Conservation (phyloP, 768 basidiomycete species). For the Boletus barrowsii region DNA sequence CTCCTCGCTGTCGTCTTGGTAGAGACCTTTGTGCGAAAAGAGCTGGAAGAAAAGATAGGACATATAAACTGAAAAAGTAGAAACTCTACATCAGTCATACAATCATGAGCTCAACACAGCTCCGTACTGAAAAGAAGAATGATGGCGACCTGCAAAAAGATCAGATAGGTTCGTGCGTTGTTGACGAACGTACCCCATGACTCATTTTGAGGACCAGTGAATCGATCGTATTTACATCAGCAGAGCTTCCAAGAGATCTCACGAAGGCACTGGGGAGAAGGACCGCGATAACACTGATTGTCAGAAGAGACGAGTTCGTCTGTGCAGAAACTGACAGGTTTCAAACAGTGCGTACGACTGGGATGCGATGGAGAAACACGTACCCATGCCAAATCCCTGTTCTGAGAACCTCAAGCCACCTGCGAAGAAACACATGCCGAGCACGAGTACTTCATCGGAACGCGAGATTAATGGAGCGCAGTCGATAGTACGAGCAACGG, state of each 20-base stretch:
- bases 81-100: background rate
- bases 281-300: conserved; percentile 76
- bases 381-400: conserved; percentile 73
- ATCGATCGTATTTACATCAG: conserved; percentile 21
- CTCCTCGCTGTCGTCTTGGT: conserved; percentile 43
- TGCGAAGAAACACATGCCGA: conserved; percentile 84
- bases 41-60: conserved; percentile 80
- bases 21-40: conserved; percentile 73
- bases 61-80: conserved; percentile 53
- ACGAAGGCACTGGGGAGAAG: conserved; percentile 76
- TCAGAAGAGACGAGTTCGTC: conserved; percentile 69
- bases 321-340: conserved; percentile 58
- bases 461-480: background rate
- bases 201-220: conserved; percentile 69
- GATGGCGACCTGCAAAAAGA: conserved; percentile 55
- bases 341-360: background rate
- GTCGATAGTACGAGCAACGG: background rate
- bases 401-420: conserved; percentile 75
- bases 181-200: conserved; percentile 54
- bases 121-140: conserved; percentile 71
- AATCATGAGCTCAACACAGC: background rate
- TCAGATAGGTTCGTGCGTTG: conserved; percentile 6
- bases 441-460: conserved; percentile 60
- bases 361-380: conserved; percentile 18
- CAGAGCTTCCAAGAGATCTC: conserved; percentile 43